These are phyloP conservation scores for Eucalyptus urophylla DNA, from an alignment of 345 rosid genomes.

Conservation along the genomic window DNA sequence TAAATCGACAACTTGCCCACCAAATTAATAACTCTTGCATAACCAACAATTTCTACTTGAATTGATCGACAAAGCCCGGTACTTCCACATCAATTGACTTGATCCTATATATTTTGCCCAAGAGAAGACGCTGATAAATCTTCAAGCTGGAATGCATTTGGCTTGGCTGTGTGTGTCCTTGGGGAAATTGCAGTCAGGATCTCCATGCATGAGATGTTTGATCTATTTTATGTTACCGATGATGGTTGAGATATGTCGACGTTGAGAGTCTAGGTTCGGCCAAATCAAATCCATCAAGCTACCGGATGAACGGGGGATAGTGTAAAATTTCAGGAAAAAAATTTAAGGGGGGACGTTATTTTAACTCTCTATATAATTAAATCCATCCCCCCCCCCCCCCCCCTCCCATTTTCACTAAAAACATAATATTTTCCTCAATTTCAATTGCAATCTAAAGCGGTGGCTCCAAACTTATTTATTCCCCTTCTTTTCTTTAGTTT, in stretches of 20 bases:
- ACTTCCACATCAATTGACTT: not conserved
- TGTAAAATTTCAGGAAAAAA: not conserved
- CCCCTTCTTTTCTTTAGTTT: not conserved
- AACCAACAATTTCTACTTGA: not conserved
- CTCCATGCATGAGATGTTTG: not conserved
- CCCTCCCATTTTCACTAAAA: not conserved
- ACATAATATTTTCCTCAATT: not conserved
- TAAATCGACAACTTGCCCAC: too few relatives aligned
- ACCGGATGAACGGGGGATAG: not conserved
- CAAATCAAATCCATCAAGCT: not conserved
- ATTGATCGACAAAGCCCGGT: not conserved
- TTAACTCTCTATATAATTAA: not conserved
- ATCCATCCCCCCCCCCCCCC: not conserved
- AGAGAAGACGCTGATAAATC: not conserved
- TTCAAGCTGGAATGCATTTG: not conserved
- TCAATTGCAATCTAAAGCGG: not conserved
- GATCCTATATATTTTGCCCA: too few relatives aligned
- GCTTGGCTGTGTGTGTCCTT: not conserved
- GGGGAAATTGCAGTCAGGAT: not conserved
- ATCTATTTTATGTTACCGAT: not conserved
- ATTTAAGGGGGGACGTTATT: not conserved
- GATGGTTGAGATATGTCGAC: not conserved
- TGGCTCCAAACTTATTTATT: not conserved
- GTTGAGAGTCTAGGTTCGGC: not conserved
- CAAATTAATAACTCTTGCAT: too few relatives aligned